Percentiles rank a stretch among this genome's conserved stretches.
Evolutionary conservation across 1,284 basidiomycete species (phyloP).

Genomic region (Pyrrhoderma noxium): DNA sequence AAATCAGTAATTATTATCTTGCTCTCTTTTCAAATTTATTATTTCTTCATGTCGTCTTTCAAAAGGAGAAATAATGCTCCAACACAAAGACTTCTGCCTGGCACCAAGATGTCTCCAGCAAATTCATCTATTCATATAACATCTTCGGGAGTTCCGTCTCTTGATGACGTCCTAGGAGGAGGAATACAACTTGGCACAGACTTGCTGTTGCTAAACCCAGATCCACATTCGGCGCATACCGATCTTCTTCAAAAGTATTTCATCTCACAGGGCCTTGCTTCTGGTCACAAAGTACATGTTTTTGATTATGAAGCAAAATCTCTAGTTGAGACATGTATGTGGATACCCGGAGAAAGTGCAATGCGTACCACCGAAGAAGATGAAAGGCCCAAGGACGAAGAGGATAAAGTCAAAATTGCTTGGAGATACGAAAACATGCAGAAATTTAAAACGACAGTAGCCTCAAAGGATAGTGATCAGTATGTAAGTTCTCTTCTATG

Average conservation of each 20-base stretch:
- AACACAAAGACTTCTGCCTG: slow-evolving; percentile 33
- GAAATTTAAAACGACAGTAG: slow-evolving; percentile 82
- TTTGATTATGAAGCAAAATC: slow-evolving; percentile 41
- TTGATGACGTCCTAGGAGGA: slow-evolving; percentile 94
- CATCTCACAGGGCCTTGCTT: slow-evolving; percentile 77
- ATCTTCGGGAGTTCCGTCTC: slow-evolving; percentile 85
- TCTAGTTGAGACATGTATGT: slow-evolving; percentile 72
- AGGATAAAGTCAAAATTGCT: slow-evolving; percentile 76
- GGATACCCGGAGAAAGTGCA: slow-evolving; percentile 33
- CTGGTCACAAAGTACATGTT: slow-evolving; percentile 62
- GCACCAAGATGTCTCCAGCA: slow-evolving; percentile 60
- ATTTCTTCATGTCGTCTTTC: slow-evolving; percentile 70
- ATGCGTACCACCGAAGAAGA: slow-evolving; percentile 27
- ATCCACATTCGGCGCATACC: slow-evolving; percentile 80
- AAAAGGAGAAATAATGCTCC: slow-evolving; percentile 52
- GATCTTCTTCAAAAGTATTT: slow-evolving; percentile 86
- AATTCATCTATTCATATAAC: slow-evolving; percentile 57
- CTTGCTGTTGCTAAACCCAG: slow-evolving; percentile 70
- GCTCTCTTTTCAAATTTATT: background rate
- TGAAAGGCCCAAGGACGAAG: slow-evolving; percentile 35
- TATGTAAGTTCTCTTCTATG: slow-evolving; percentile 33
- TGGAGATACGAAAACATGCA: slow-evolving; percentile 95
- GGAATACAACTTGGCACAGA: slow-evolving; percentile 83
- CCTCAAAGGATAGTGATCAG: slow-evolving; percentile 31
- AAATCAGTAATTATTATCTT: too few relatives aligned